phyloP scores from a whole-genome alignment of 371 early-diverging fungal species.

The Mortierella sp. region DNA sequence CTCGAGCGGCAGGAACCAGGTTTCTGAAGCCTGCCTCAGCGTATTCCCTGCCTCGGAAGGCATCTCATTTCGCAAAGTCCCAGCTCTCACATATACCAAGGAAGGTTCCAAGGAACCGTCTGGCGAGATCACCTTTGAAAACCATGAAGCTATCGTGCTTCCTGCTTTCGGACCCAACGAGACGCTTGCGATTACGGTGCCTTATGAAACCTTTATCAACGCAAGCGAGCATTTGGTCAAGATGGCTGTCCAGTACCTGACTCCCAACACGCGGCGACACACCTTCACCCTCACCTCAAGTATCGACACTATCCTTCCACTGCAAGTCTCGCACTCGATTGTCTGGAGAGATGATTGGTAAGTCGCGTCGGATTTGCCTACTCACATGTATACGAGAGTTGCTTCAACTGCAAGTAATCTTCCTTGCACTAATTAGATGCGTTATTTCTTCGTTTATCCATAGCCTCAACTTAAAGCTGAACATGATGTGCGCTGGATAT shows the following conservation, averaged over 20 bases:
- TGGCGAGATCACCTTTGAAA: constrained; percentile 62
- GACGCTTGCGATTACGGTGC: constrained; percentile 63
- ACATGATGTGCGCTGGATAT: constrained; percentile 70
- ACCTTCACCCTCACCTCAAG: constrained; percentile 67
- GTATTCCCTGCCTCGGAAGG: constrained; percentile 55
- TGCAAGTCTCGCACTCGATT: constrained; percentile 68
- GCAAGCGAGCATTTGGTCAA: constrained; percentile 69
- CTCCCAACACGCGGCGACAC: constrained; percentile 60
- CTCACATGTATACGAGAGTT: too few species aligned
- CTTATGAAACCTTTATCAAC: constrained; percentile 66
- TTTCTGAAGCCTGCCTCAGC: constrained; percentile 48
- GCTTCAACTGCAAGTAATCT: neutral
- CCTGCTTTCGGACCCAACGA: constrained; percentile 68
- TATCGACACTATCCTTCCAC: constrained; percentile 68
- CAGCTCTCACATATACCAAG: constrained; percentile 36
- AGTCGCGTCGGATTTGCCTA: neutral
- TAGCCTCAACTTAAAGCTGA: constrained; percentile 71
- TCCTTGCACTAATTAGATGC: neutral
- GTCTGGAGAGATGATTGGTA: constrained; percentile 73
- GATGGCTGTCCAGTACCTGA: constrained; percentile 41
- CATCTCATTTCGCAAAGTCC: constrained; percentile 26
- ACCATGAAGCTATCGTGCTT: constrained; percentile 65
- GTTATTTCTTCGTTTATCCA: constrained; percentile 7
- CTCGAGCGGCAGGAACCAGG: constrained; percentile 52
- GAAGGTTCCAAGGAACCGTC: constrained; percentile 17